These are phyloP conservation scores for Wickerhamomyces chaumierensis DNA, from an alignment of 805 yeast species.

Conservation along the genomic window DNA sequence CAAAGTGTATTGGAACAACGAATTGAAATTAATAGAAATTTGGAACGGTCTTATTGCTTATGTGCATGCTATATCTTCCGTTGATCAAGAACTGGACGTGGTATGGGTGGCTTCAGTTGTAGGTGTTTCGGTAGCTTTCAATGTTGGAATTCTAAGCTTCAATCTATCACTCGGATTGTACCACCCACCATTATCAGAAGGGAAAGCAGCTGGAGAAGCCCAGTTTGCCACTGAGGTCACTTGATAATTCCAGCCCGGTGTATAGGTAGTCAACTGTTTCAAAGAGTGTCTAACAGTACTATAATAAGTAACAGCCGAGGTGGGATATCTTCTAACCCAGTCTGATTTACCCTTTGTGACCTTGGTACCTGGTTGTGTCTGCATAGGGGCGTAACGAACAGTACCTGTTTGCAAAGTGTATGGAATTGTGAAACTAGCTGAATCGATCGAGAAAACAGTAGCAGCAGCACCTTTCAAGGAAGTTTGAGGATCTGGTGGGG, in stretches of 20 bases:
- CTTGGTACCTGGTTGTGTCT: slow-evolving; percentile 67
- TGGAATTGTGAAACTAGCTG: slow-evolving; percentile 49
- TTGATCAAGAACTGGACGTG: too few relatives aligned
- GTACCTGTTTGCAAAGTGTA: slow-evolving; percentile 73
- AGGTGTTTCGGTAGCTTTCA: not conserved
- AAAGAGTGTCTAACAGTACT: slow-evolving; percentile 25
- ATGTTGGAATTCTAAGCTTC: not conserved
- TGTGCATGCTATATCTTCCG: too few relatives aligned
- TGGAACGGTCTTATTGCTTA: too few relatives aligned
- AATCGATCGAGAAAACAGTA: slow-evolving; percentile 26
- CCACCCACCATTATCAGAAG: slow-evolving; percentile 51
- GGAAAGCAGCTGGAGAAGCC: slow-evolving; percentile 63
- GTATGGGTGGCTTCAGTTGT: not conserved
- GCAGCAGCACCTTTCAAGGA: slow-evolving; percentile 23
- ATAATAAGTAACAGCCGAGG: slow-evolving; percentile 58
- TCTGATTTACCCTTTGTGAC: slow-evolving; percentile 41
- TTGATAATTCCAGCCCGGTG: slow-evolving; percentile 79
- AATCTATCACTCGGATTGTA: slow-evolving; percentile 35
- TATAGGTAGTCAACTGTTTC: slow-evolving; percentile 48
- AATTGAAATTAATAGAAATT: too few relatives aligned
- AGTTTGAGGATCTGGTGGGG: slow-evolving; percentile 30
- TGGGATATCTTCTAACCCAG: slow-evolving; percentile 57
- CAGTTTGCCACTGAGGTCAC: slow-evolving; percentile 52
- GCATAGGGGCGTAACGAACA: slow-evolving; percentile 88
- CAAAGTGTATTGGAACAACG: too few relatives aligned